phyloP scores from a whole-genome alignment of 768 basidiomycete species.

The Mycena epipterygia region DNA sequence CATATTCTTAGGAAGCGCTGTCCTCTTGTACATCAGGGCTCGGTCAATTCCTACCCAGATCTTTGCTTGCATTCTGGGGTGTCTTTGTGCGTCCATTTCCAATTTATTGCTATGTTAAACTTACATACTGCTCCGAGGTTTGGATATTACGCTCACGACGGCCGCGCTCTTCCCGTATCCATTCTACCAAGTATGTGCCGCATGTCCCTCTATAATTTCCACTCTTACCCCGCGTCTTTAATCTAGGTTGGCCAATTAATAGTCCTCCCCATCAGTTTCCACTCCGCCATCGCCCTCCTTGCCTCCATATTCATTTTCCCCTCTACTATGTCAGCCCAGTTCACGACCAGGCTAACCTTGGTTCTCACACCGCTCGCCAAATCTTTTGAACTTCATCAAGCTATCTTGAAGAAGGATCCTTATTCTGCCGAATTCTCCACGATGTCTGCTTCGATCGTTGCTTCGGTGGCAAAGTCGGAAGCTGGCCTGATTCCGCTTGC shows the following conservation, averaged over 20 bases:
- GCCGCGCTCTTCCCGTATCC: constrained; percentile 76
- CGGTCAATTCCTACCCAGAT: constrained; percentile 73
- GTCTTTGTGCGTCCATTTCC: constrained; percentile 55
- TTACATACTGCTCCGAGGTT: constrained; percentile 12
- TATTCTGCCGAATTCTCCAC: constrained; percentile 55
- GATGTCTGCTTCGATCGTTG: constrained; percentile 46
- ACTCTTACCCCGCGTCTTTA: constrained; percentile 14
- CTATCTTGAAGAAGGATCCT: constrained; percentile 59
- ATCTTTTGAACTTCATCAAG: constrained; percentile 60
- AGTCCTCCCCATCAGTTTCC: constrained; percentile 70
- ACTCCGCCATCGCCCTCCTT: constrained; percentile 68
- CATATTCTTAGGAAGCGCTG: constrained; percentile 69
- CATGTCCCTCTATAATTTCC: background rate
- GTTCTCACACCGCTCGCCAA: constrained; percentile 64
- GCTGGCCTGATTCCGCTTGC: constrained; percentile 65
- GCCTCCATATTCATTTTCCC: constrained; percentile 73
- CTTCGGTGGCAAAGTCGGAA: constrained; percentile 57
- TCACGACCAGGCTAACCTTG: constrained; percentile 61
- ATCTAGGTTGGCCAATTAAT: constrained; percentile 64
- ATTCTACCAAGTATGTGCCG: constrained; percentile 61
- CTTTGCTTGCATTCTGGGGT: constrained; percentile 68
- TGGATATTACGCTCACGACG: constrained; percentile 72
- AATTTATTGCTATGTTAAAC: background rate
- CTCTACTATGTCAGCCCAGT: constrained; percentile 69
- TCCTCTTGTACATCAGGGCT: constrained; percentile 73